Evolutionary conservation across 2,329 filamentous ascomycete species (phyloP), one percentile per base, ranked within the genome.

Genomic region (Trichoderma gracile): DNA sequence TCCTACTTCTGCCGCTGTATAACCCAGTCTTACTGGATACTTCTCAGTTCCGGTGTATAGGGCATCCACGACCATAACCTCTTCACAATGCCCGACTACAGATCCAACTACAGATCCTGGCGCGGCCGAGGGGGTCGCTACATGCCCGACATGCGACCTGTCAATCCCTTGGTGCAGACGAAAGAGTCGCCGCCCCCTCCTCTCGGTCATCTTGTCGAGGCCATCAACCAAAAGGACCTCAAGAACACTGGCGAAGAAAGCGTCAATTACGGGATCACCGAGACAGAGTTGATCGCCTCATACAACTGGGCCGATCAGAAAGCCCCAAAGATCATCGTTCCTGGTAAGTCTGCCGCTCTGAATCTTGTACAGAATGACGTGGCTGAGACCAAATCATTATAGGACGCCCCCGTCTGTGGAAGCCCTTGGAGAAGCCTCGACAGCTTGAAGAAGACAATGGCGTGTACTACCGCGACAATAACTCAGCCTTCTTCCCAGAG

Each of bases 391-490:
- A 33, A 33, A 3, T 38, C n/a, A n/a, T 70, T 47, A 76, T 77
- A 61, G 57, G 75, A n/a, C 56, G 55, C 19, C 69, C 69, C 12
- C 54, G 69, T 2, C 71, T 74, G 21, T 82, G 78, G 79, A 71
- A 70, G 5, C 68, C 77, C 52, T 75, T 72, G 10, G 66, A 50
- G 21, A 58, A 27, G 27, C 53, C 71, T 38, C 66, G 42, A 45
- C 63, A 61, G 42, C 53, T 81, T 12, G 38, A 68, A 4, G 72
- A 80, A 68, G 85, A 87, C 67, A 70, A 66, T 8, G 82, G 82
- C 2, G 68, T 74, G 0, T 86, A 81, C 68, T 86, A 78, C 66
- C 81, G 83, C 3, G 85, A 88, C 68, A 71, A 75, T 3, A 87
- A 87, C 65, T 80, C 83, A 0, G 82, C 82, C 0, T 76, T 74